These are phyloP conservation scores for Aspergillus clavatus DNA, from an alignment of 2,329 filamentous ascomycete species.

Conservation along the genomic window DNA sequence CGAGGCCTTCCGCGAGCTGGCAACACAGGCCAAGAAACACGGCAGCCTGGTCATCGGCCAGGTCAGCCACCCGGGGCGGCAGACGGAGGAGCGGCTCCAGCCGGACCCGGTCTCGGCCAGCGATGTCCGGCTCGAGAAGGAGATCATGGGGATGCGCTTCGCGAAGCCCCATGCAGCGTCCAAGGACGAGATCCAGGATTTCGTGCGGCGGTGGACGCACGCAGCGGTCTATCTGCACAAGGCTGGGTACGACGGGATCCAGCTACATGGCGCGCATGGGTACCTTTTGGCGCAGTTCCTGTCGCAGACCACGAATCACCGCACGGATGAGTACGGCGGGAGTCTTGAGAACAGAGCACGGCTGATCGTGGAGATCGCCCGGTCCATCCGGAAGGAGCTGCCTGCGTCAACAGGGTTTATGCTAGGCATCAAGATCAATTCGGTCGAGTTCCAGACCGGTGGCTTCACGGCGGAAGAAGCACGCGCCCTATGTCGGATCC, in stretches of 20 bases:
- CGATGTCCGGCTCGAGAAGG: constrained; percentile 43
- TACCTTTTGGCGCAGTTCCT: constrained; percentile 57
- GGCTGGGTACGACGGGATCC: constrained; percentile 54
- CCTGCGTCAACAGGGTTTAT: constrained; percentile 34
- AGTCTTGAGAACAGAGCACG: constrained; percentile 62
- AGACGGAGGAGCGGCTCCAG: constrained; percentile 45
- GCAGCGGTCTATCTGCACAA: constrained; percentile 58
- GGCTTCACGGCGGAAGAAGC: constrained; percentile 47
- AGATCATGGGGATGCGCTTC: constrained; percentile 29
- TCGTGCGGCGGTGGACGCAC: constrained; percentile 60
- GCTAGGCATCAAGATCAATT: constrained; percentile 57
- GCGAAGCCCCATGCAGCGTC: constrained; percentile 32
- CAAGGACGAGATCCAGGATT: constrained; percentile 39
- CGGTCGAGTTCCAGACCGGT: constrained; percentile 51
- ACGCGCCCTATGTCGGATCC: constrained; percentile 36
- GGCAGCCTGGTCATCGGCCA: constrained; percentile 58
- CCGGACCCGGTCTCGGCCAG: constrained; percentile 49
- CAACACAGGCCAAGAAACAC: constrained; percentile 51
- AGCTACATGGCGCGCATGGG: constrained; percentile 54
- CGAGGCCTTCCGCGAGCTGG: constrained; percentile 54
- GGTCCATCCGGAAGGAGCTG: constrained; percentile 23
- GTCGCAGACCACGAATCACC: constrained; percentile 48
- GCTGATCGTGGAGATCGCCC: constrained; percentile 53
- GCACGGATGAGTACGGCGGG: constrained; percentile 63
- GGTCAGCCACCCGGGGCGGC: constrained; percentile 59